Evolutionary conservation across 2,329 filamentous ascomycete species (phyloP).

Genomic region (Berkeleyomyces rouxiae): DNA sequence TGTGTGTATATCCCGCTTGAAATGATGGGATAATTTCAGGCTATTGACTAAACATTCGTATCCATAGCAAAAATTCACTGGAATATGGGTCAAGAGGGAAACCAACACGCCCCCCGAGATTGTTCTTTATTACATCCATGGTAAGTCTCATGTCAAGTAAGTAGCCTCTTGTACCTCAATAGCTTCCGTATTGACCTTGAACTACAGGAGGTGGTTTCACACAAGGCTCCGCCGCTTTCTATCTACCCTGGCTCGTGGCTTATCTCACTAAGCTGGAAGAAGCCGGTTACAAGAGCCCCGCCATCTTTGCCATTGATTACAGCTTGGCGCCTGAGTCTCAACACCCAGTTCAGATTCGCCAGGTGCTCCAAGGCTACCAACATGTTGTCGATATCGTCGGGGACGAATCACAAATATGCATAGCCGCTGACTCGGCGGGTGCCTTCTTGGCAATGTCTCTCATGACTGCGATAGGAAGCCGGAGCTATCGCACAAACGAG

Average conservation of each 20-base stretch:
- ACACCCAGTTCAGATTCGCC: conserved; percentile 57
- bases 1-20: conserved; percentile 15
- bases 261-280: conserved; percentile 50
- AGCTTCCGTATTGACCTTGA: not conserved
- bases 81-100: conserved; percentile 54
- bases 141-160: conserved; percentile 25
- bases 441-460: conserved; percentile 58
- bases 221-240: conserved; percentile 71
- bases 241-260: conserved; percentile 64
- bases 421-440: conserved; percentile 68
- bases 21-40: not conserved
- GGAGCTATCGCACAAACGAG: conserved; percentile 3
- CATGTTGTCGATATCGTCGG: conserved; percentile 44
- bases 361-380: conserved; percentile 54
- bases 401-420: conserved; percentile 46
- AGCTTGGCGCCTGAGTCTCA: conserved; percentile 50
- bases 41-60: not conserved
- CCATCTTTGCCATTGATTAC: conserved; percentile 66
- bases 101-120: conserved; percentile 48
- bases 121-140: conserved; percentile 70
- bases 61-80: conserved; percentile 31
- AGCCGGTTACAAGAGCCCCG: conserved; percentile 55
- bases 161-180: not conserved
- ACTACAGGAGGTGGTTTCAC: conserved; percentile 57
- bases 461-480: conserved; percentile 23